Percentiles rank a stretch among this genome's conserved stretches.
Conservation (phyloP, 1,284 basidiomycete genomes). For the Coniferiporia sulphurascens region DNA sequence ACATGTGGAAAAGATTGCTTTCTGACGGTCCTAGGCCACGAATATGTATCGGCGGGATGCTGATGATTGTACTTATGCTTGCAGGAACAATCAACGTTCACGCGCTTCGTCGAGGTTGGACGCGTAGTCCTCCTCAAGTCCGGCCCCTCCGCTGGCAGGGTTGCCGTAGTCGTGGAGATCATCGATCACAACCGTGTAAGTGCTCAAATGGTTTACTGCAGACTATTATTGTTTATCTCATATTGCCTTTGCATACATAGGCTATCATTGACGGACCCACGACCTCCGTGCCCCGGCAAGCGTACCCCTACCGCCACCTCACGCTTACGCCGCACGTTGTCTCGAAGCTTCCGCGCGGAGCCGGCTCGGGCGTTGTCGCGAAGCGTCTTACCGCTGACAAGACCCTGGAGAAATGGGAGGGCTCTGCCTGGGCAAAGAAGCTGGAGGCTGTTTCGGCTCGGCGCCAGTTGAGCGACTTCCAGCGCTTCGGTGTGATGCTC, state of each 20-base stretch:
- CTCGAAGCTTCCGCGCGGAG: conserved; percentile 83
- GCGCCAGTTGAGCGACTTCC: conserved; percentile 85
- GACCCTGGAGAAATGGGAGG: conserved; percentile 75
- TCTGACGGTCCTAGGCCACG: neutral
- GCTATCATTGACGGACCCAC: conserved; percentile 94
- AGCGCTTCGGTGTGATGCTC: conserved; percentile 75
- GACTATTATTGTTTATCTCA: neutral
- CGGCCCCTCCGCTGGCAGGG: conserved; percentile 82
- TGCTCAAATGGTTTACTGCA: conserved; percentile 16
- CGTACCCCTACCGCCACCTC: conserved; percentile 89
- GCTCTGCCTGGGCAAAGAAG: conserved; percentile 89
- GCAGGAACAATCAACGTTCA: conserved; percentile 47
- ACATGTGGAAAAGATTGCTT: neutral
- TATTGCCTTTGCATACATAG: conserved; percentile 37
- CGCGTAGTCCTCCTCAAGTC: conserved; percentile 94
- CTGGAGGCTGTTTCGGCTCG: conserved; percentile 75
- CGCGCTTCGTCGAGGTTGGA: conserved; percentile 97
- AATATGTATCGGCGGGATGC: neutral
- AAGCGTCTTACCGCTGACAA: conserved; percentile 86
- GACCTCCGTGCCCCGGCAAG: conserved; percentile 88
- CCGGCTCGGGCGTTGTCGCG: conserved; percentile 78
- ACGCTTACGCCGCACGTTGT: conserved; percentile 87
- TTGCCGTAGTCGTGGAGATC: conserved; percentile 95
- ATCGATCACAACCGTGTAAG: conserved; percentile 98
- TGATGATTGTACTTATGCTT: neutral